These are phyloP conservation scores for Austroboletus novae-zelandiae DNA, from an alignment of 1,284 basidiomycete species.

Conservation along the genomic window DNA sequence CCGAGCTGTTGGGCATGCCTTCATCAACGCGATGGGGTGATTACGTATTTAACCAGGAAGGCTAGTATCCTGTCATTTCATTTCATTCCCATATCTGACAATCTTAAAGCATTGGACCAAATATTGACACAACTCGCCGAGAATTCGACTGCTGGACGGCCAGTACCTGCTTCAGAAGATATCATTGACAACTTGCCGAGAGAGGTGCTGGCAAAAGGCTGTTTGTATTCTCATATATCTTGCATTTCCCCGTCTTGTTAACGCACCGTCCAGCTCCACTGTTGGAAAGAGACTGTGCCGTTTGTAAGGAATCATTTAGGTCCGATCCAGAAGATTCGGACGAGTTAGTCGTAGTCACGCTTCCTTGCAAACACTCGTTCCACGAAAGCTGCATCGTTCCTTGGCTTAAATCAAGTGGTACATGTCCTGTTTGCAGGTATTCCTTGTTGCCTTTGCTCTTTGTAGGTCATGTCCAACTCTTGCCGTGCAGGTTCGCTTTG, in stretches of 20 bases:
- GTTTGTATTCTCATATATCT: slow-evolving; percentile 40
- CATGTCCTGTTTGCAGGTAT: slow-evolving; percentile 82
- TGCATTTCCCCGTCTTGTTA: slow-evolving; percentile 4
- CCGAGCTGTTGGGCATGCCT: slow-evolving; percentile 36
- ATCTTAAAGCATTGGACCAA: slow-evolving; percentile 62
- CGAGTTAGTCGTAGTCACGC: slow-evolving; percentile 64
- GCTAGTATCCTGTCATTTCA: slow-evolving; percentile 33
- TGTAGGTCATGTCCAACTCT: slow-evolving; percentile 42
- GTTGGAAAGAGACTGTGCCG: slow-evolving; percentile 69
- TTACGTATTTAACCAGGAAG: slow-evolving; percentile 82
- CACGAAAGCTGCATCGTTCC: slow-evolving; percentile 79
- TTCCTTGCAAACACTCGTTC: slow-evolving; percentile 81
- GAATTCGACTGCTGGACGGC: slow-evolving; percentile 60
- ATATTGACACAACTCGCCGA: slow-evolving; percentile 79
- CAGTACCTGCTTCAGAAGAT: slow-evolving; percentile 74
- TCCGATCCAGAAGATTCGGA: slow-evolving; percentile 65
- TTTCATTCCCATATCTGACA: slow-evolving; percentile 7
- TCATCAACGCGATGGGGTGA: slow-evolving; percentile 61
- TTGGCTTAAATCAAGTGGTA: slow-evolving; percentile 81
- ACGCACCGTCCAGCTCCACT: slow-evolving; percentile 42
- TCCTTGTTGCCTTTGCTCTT: slow-evolving; percentile 32
- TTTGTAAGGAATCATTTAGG: slow-evolving; percentile 77
- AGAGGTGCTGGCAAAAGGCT: slow-evolving; percentile 57
- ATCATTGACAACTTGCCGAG: slow-evolving; percentile 60
- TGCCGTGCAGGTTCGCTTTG: slow-evolving; percentile 20